These are phyloP conservation scores for Hyaloperonospora arabidopsidis DNA, from an alignment of 352 stramenopile species.

Conservation along the genomic window DNA sequence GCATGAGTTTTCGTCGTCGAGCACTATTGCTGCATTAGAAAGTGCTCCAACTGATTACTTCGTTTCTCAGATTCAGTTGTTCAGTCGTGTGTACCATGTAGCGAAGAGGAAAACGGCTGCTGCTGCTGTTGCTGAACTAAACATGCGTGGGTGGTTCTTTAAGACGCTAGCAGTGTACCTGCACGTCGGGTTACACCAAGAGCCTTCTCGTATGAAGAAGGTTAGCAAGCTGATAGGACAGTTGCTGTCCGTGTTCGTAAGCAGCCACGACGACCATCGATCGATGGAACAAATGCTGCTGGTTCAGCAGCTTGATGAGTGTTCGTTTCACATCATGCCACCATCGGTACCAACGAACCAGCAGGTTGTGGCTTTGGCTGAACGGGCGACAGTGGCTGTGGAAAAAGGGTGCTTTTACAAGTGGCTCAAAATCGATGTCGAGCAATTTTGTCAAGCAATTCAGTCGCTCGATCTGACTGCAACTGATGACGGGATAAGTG, in stretches of 20 bases:
- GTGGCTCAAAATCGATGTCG: slow-evolving; percentile 74
- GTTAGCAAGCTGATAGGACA: slow-evolving; percentile 57
- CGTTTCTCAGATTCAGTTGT: slow-evolving; percentile 54
- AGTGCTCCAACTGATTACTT: slow-evolving; percentile 61
- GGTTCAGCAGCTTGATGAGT: slow-evolving; percentile 58
- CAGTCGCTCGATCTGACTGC: slow-evolving; percentile 55
- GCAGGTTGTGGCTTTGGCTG: slow-evolving; percentile 57
- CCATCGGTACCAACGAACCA: slow-evolving; percentile 59
- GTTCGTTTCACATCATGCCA: slow-evolving; percentile 51
- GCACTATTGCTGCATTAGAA: slow-evolving; percentile 48
- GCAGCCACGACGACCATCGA: slow-evolving; percentile 19
- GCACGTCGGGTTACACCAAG: slow-evolving; percentile 59
- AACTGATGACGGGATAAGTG: slow-evolving; percentile 24
- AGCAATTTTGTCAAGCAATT: slow-evolving; percentile 57
- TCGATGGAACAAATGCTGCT: slow-evolving; percentile 52
- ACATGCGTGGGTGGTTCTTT: slow-evolving; percentile 81
- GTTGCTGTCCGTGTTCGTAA: slow-evolving; percentile 30
- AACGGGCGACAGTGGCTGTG: slow-evolving; percentile 49
- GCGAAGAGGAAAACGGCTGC: slow-evolving; percentile 30
- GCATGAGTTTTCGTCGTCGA: slow-evolving; percentile 57
- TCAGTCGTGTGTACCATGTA: slow-evolving; percentile 40
- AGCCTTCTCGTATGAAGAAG: slow-evolving; percentile 60
- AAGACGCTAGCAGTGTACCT: slow-evolving; percentile 73
- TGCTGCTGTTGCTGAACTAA: slow-evolving; percentile 45
- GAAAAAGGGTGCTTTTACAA: slow-evolving; percentile 63